These are phyloP conservation scores for Gaeumannomyces tritici DNA, from an alignment of 2,329 filamentous ascomycete genomes.

Conservation along the genomic window DNA sequence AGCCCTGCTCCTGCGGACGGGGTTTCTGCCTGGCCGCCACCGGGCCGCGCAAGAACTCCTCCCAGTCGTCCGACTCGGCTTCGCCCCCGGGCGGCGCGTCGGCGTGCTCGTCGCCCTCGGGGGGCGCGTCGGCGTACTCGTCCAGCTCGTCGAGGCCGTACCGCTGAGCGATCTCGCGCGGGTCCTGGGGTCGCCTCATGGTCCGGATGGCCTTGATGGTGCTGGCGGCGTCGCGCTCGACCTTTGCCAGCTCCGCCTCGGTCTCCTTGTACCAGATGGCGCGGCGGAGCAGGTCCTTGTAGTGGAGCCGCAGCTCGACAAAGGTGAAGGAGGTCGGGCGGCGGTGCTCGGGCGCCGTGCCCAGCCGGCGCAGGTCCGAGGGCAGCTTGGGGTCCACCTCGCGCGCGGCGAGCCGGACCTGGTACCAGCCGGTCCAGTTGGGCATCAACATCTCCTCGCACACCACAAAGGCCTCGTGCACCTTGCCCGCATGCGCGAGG, in stretches of 20 bases:
- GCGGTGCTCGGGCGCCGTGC: conserved; percentile 24
- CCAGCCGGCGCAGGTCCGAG: conserved; percentile 28
- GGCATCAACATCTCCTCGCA: conserved; percentile 75
- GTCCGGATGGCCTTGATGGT: neutral
- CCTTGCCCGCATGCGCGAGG: conserved; percentile 50
- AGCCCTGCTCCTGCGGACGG: neutral
- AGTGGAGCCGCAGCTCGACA: conserved; percentile 37
- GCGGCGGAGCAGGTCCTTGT: conserved; percentile 37
- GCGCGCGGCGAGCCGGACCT: conserved; percentile 13
- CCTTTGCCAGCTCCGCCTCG: conserved; percentile 25
- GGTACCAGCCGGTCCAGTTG: conserved; percentile 65
- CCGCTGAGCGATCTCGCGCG: neutral
- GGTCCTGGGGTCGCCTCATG: conserved; percentile 2
- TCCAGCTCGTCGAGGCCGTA: neutral
- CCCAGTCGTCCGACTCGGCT: neutral
- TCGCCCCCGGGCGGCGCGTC: no score
- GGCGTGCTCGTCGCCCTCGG: no score
- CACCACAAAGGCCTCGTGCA: conserved; percentile 58
- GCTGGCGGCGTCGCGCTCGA: conserved; percentile 12
- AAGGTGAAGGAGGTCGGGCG: conserved; percentile 35
- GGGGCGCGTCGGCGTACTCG: neutral
- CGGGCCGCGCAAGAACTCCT: neutral
- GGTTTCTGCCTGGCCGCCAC: neutral
- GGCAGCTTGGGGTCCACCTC: conserved; percentile 18
- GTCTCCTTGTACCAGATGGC: conserved; percentile 38